Evolutionary conservation across 768 basidiomycete species (phyloP).

Genomic region (Myochromella boudieri): DNA sequence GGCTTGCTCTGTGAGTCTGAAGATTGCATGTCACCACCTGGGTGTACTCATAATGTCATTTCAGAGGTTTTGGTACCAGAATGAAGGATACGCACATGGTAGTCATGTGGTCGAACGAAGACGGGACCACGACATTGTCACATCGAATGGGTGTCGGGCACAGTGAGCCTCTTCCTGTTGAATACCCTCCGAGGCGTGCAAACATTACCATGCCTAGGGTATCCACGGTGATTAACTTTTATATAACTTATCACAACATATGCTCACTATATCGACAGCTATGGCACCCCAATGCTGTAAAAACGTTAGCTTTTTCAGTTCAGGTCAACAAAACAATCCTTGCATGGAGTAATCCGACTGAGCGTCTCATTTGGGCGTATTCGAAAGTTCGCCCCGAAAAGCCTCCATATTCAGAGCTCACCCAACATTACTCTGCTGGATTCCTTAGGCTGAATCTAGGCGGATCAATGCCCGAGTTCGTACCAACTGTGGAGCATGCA

Average conservation of each 20-base stretch:
- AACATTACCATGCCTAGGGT: constrained; percentile 32
- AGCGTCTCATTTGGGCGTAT: constrained; percentile 42
- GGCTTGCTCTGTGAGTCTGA: constrained; percentile 49
- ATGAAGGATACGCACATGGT: constrained; percentile 58
- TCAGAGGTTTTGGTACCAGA: constrained; percentile 48
- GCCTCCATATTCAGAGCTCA: constrained; percentile 19
- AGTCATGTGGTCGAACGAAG: constrained; percentile 48
- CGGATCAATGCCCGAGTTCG: constrained; percentile 24
- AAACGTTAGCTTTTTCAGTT: constrained; percentile 42
- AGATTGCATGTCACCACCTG: background rate
- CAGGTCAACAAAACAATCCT: constrained; percentile 36
- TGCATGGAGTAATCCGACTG: constrained; percentile 22
- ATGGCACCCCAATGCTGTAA: constrained; percentile 32
- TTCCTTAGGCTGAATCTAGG: constrained; percentile 33
- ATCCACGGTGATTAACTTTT: constrained; percentile 27
- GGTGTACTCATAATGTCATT: constrained; percentile 11
- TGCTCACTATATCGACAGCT: constrained; percentile 7
- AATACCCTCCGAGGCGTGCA: constrained; percentile 47
- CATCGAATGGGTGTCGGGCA: constrained; percentile 53
- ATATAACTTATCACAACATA: background rate
- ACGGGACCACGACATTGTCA: constrained; percentile 56
- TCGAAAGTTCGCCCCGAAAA: constrained; percentile 29
- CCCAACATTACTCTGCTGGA: constrained; percentile 32
- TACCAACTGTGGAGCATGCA: constrained; percentile 12
- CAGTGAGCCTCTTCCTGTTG: constrained; percentile 43